Conservation (phyloP, 1,139 yeast genomes). For the Debaryomyces robertsiae region DNA sequence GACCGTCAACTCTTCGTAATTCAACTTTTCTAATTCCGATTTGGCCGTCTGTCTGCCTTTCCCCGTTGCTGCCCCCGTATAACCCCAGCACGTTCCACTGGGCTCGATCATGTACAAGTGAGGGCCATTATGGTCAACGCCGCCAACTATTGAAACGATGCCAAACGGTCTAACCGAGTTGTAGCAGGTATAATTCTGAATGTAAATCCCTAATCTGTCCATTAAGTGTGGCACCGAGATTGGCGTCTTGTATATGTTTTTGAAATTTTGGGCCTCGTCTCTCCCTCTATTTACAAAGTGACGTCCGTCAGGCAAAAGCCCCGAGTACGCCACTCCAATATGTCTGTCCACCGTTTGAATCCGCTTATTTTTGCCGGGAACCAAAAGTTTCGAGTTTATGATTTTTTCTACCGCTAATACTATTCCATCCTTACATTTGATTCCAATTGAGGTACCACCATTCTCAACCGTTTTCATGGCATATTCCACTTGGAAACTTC, state of each 20-base stretch:
- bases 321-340: conserved; percentile 92
- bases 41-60: conserved; percentile 97
- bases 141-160: conserved; percentile 87
- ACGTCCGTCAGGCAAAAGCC: conserved; percentile 95
- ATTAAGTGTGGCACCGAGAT: conserved; percentile 82
- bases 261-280: conserved; percentile 85
- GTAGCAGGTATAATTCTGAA: conserved; percentile 93
- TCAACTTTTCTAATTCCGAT: conserved; percentile 90
- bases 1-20: conserved; percentile 66
- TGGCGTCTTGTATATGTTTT: conserved; percentile 72
- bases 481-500: conserved; percentile 98
- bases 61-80: conserved; percentile 95
- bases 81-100: conserved; percentile 97
- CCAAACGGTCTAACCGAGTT: conserved; percentile 98
- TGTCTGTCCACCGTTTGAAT: conserved; percentile 93
- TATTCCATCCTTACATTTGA: conserved; percentile 88
- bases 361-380: conserved; percentile 84
- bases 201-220: conserved; percentile 87
- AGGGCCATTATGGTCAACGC: conserved; percentile 85
- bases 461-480: conserved; percentile 98
- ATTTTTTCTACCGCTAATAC: conserved; percentile 96
- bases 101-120: conserved; percentile 98
- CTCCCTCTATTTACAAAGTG: conserved; percentile 90
- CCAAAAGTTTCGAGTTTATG: conserved; percentile 81
- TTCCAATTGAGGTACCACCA: conserved; percentile 94